phyloP scores from a whole-genome alignment of 2,329 filamentous ascomycete species.

The Nannizziopsis arthrosporioides region DNA sequence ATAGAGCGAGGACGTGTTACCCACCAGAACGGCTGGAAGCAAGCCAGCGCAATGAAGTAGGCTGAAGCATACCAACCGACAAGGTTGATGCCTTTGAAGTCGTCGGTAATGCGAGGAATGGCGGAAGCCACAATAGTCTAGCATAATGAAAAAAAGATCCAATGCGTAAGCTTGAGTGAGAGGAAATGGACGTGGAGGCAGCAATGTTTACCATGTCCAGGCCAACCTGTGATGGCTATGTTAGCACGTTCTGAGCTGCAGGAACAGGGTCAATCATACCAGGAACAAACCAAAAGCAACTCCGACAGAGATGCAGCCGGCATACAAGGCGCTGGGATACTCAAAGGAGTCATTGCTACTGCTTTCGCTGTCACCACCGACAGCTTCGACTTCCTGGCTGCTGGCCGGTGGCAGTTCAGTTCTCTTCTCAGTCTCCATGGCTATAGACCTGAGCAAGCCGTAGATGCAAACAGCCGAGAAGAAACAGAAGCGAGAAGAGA shows the following conservation, averaged over 20 bases:
- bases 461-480: too few species aligned
- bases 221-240: neutral
- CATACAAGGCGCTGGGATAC: constrained; percentile 20
- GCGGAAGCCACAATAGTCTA: constrained; percentile 36
- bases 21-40: constrained; percentile 33
- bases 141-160: constrained; percentile 2
- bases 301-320: constrained; percentile 21
- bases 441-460: too few species aligned
- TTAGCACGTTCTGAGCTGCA: constrained; percentile 3
- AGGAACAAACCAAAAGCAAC: constrained; percentile 23
- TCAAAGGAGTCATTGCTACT: constrained; percentile 1
- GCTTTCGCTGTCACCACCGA: neutral
- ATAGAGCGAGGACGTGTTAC: neutral
- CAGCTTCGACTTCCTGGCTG: too few species aligned
- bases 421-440: too few species aligned
- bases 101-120: constrained; percentile 38
- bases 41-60: constrained; percentile 34
- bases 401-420: too few species aligned
- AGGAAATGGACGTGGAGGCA: neutral
- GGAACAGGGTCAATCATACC: neutral
- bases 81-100: constrained; percentile 37
- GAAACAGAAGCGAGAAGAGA: neutral
- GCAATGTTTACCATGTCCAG: constrained; percentile 5
- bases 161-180: neutral
- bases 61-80: constrained; percentile 40